Percentiles rank a stretch among this genome's conserved stretches.
Evolutionary conservation across 2,329 filamentous ascomycete genomes (phyloP).

Genomic region (Verticillium longisporum): DNA sequence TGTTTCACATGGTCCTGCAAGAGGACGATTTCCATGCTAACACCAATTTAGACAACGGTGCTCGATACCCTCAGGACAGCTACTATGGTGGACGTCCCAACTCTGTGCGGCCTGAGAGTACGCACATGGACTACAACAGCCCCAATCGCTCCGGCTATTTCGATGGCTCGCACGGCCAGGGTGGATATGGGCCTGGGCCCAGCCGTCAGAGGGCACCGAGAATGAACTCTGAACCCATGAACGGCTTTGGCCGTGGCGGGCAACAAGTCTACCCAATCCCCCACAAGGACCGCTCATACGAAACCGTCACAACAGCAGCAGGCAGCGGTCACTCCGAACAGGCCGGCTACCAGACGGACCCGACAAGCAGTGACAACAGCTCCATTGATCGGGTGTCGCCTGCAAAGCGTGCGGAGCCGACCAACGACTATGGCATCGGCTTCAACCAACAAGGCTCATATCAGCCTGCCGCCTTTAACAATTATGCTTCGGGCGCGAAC

Average conservation of each 20-base stretch:
- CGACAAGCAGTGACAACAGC: constrained; percentile 82
- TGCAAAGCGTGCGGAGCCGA: constrained; percentile 42
- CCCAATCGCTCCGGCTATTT: constrained; percentile 32
- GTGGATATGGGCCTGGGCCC: constrained; percentile 24
- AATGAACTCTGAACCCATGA: constrained; percentile 38
- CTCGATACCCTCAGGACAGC: constrained; percentile 43
- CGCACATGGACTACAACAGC: constrained; percentile 29
- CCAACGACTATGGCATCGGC: constrained; percentile 60
- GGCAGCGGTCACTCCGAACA: constrained; percentile 70
- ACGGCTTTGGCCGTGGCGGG: constrained; percentile 26
- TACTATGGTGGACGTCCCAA: constrained; percentile 40
- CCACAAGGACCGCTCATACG: constrained; percentile 73
- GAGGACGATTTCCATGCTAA: constrained; percentile 13
- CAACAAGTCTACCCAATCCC: constrained; percentile 45
- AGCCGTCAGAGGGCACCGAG: constrained; percentile 29
- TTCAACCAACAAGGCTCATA: constrained; percentile 37
- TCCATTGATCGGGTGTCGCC: constrained; percentile 68
- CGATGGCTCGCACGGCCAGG: constrained; percentile 24
- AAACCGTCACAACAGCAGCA: constrained; percentile 75
- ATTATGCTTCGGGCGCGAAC: constrained; percentile 15
- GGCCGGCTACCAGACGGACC: constrained; percentile 77
- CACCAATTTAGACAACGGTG: constrained; percentile 23
- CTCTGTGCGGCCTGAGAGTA: constrained; percentile 31
- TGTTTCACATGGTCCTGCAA: constrained; percentile 1
- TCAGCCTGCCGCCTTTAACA: constrained; percentile 27